These are phyloP conservation scores for Chalara sp. DNA, from an alignment of 2,329 filamentous ascomycete genomes.

Conservation along the genomic window DNA sequence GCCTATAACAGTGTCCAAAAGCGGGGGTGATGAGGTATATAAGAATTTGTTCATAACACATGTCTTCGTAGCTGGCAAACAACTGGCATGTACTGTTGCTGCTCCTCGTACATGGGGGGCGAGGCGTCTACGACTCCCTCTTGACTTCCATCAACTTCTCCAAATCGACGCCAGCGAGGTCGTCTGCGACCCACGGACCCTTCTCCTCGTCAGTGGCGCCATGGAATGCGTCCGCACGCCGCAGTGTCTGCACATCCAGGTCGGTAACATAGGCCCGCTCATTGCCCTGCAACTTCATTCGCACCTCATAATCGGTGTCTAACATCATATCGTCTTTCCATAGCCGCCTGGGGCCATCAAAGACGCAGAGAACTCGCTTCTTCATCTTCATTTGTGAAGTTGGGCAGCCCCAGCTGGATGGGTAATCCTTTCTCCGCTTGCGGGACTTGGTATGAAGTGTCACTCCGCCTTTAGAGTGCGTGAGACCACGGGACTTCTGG, in stretches of 20 bases:
- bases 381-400: conserved; percentile 96
- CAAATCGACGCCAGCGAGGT: conserved; percentile 55
- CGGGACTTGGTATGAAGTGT: conserved; percentile 56
- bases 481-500: conserved; percentile 66
- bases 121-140: conserved; percentile 13
- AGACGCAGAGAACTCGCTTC: conserved; percentile 91
- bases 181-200: conserved; percentile 74
- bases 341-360: conserved; percentile 78
- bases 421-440: conserved; percentile 91
- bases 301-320: conserved; percentile 88
- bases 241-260: conserved; percentile 83
- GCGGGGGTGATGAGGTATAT: background rate
- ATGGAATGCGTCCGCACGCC: conserved; percentile 78
- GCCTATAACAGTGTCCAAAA: background rate
- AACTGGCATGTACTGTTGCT: background rate
- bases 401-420: conserved; percentile 86
- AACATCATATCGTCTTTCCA: conserved; percentile 99
- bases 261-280: conserved; percentile 70
- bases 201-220: conserved; percentile 79
- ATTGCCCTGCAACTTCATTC: conserved; percentile 64
- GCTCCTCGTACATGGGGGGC: no score
- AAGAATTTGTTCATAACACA: background rate
- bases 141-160: conserved; percentile 48
- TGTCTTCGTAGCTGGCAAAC: background rate
- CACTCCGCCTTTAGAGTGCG: conserved; percentile 70